Base-by-base conservation (phyloP, 495 filamentous ascomycete species). In the Cudoniella acicularis region DNA sequence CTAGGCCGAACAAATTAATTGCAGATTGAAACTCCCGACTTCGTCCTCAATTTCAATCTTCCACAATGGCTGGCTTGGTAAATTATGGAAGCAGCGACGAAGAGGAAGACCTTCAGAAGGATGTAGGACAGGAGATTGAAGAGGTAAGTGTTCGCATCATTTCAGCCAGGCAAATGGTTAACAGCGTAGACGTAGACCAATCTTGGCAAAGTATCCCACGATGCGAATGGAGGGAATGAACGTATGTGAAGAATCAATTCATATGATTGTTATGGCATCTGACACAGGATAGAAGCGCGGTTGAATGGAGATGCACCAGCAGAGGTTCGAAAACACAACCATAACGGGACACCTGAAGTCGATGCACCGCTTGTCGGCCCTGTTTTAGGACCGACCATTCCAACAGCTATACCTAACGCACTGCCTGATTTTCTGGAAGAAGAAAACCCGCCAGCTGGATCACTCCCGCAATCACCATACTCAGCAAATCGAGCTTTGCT, bases 51-150 rank as follows among this genome's bases (percentile, higher is more conserved):
- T 21, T 3, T 3, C 54, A 57, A 11, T 11, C 21, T 6, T 18
- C n/a, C 30, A 63, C 54, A 48, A 92, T 91, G 88, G 78, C 80
- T 36, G 83, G 79, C 13, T 79, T 94, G 1, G 87, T 84, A 10
- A 77, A 72, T 48, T 94, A 94, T 70, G 85, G 81, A 24, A 92
- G 88, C 70, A 92, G 89, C 67, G 88, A 89, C 57, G 89, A 91
- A 47, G 89, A 90, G 40, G 83, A 87, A 40, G 75, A 76, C 52
- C 70, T 72, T 2, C 63, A 67, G 23, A 66, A 69, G 30, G 56
- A 61, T 9, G 27, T 16, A 24, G 11, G 27, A 10, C 11, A 62
- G 52, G 21, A 21, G n/a, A 41, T 42, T 6, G 1, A 48, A 26
- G 49, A 56, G 51, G 57, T 61, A 27, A 30, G 13, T 56, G 30